phyloP scores from a whole-genome alignment of 192 early-diverging fungal genomes.

The Rhizoclosmatium sp. region DNA sequence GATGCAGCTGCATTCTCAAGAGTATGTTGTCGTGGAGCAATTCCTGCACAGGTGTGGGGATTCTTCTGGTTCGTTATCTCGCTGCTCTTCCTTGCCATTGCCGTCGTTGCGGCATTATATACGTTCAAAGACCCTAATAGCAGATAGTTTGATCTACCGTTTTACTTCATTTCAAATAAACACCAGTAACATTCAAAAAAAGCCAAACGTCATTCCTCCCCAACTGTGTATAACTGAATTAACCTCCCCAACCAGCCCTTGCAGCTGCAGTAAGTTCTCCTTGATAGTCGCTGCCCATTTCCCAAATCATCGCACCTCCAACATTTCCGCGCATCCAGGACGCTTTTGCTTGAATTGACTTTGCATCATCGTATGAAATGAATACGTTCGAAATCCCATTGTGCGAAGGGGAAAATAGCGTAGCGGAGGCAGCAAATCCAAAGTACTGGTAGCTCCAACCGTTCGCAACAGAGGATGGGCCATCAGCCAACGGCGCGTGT shows the following conservation, averaged over 20 bases:
- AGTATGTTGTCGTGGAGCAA: conserved; percentile 68
- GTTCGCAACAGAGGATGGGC: conserved; percentile 37
- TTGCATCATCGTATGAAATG: conserved; percentile 79
- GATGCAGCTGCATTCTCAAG: conserved; percentile 84
- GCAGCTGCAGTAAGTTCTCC: not conserved
- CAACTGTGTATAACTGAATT: not conserved
- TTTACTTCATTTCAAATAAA: too few relatives aligned
- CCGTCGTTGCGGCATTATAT: conserved; percentile 80
- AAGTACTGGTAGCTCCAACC: conserved; percentile 68
- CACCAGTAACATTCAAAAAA: too few relatives aligned
- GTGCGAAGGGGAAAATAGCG: conserved; percentile 48
- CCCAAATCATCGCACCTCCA: conserved; percentile 15
- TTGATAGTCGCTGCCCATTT: conserved; percentile 5
- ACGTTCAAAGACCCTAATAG: conserved; percentile 69
- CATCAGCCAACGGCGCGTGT: conserved; percentile 2
- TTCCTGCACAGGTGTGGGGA: conserved; percentile 88
- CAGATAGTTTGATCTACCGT: too few relatives aligned
- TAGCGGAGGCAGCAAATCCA: conserved; percentile 56
- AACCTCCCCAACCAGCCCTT: not conserved
- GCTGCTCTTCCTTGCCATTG: conserved; percentile 78
- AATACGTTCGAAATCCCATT: conserved; percentile 58
- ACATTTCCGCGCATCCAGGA: conserved; percentile 46
- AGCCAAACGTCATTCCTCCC: too few relatives aligned
- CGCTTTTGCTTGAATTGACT: conserved; percentile 69
- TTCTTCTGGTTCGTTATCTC: conserved; percentile 90